Evolutionary conservation across 2,329 filamentous ascomycete species (phyloP), one percentile per base, ranked within the genome.

Genomic region (Ceratocystiopsis brevicomis): DNA sequence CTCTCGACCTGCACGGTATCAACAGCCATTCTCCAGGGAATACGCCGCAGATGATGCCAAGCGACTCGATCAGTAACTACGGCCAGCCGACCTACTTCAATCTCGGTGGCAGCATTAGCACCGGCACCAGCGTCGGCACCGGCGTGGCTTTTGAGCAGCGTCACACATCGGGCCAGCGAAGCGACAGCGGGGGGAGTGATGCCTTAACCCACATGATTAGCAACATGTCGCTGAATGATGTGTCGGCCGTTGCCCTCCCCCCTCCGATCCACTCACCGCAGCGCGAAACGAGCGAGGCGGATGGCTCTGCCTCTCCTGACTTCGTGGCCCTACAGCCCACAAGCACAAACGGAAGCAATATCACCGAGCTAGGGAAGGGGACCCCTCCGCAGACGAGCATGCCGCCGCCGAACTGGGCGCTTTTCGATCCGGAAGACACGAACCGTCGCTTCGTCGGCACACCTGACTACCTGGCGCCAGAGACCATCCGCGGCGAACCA

Each of bases 361-460:
- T 13, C n/a, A 13, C 25, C 15, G 40, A 53, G 48, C 44, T 43
- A 41, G 65, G 66, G n/a, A 68, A 67, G 46, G 76, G 70, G 44
- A 76, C 67, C 0, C 73, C 76, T 38, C 72, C 76, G 8, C 71
- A 73, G 42, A 66, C 74, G 13, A 73, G 68, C 45, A 85, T 95
- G 73, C 78, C 79, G 17, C 90, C 90, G 19, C 86, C 87, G 5
- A 87, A 90, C 39, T 79, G 82, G 84, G 84, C 88, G 3, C 66
- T 98, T 4, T 98, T 96, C 55, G 87, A 96, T 54, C 90, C 90
- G 0, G 81, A 94, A 55, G 90, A 98, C 54, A 92, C 78, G 47
- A 88, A 84, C 56, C 76, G 90, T 43, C 78, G 85, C 36, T 98
- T 98, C 53, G 90, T 98, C 10, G 90, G 90, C 32, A 98, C 90